phyloP scores from a whole-genome alignment of 176 grass and related monocot species.

The Eragrostis curvula region DNA sequence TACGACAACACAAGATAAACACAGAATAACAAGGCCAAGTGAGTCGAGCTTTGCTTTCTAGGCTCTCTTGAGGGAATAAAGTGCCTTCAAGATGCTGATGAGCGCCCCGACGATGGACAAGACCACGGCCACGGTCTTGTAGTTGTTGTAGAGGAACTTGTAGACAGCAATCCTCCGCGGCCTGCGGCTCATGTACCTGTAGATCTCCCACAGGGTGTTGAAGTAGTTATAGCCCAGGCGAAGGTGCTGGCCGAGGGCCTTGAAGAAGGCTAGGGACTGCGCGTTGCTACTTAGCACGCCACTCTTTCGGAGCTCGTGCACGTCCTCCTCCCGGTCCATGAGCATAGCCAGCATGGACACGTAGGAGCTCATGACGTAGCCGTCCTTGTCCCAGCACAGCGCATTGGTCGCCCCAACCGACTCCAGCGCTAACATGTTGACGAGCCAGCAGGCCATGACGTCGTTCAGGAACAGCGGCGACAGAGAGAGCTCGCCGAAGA shows the following conservation, averaged over 20 bases:
- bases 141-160: background rate
- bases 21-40: too few relatives aligned
- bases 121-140: background rate
- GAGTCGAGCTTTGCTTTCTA: too few relatives aligned
- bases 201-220: background rate
- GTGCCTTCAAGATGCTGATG: background rate
- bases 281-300: background rate
- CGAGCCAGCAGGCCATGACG: background rate
- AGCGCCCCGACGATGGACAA: background rate
- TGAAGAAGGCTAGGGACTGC: background rate
- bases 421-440: background rate
- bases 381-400: too few relatives aligned
- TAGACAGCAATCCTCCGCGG: background rate
- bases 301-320: background rate
- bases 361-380: background rate
- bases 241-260: background rate
- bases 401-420: too few relatives aligned
- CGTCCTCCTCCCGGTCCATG: background rate
- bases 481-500: background rate
- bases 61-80: background rate
- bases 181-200: background rate
- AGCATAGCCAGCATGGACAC: slow-evolving; percentile 9
- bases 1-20: too few relatives aligned
- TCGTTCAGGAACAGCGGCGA: background rate
- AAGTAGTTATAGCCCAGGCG: background rate